phyloP scores from a whole-genome alignment of 805 yeast genomes.

The Wickerhamomyces subpelliculosus region DNA sequence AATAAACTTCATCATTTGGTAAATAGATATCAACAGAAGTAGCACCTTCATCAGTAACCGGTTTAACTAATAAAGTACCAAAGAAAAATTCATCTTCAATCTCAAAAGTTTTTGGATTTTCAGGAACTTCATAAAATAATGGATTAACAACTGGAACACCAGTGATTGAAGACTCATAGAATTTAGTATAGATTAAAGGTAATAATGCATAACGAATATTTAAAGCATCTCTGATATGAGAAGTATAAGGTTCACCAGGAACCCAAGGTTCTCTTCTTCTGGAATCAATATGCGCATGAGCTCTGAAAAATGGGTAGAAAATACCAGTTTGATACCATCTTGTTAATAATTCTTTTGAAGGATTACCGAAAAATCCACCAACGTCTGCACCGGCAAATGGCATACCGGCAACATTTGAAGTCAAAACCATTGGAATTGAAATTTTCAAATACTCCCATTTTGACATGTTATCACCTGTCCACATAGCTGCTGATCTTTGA shows the following conservation, averaged over 20 bases:
- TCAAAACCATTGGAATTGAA: slow-evolving; percentile 83
- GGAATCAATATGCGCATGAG: slow-evolving; percentile 93
- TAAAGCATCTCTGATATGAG: slow-evolving; percentile 62
- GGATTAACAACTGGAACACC: slow-evolving; percentile 75
- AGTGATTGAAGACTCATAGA: slow-evolving; percentile 49
- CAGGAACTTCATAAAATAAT: slow-evolving; percentile 49
- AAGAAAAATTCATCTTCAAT: slow-evolving; percentile 82
- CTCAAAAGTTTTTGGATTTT: slow-evolving; percentile 38
- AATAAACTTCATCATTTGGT: slow-evolving; percentile 46
- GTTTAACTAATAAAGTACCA: slow-evolving; percentile 77
- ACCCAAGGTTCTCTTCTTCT: slow-evolving; percentile 91
- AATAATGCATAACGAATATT: slow-evolving; percentile 66
- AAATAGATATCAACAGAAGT: slow-evolving; percentile 26
- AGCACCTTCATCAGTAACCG: slow-evolving; percentile 57
- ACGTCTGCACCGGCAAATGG: slow-evolving; percentile 96
- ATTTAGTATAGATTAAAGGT: slow-evolving; percentile 76
- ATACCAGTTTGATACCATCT: slow-evolving; percentile 97
- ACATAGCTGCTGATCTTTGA: slow-evolving; percentile 85
- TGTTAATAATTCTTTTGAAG: slow-evolving; percentile 67
- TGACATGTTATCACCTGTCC: slow-evolving; percentile 98
- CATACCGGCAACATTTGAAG: slow-evolving; percentile 75
- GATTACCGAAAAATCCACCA: slow-evolving; percentile 94
- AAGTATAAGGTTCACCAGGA: slow-evolving; percentile 65
- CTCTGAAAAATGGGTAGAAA: slow-evolving; percentile 95
- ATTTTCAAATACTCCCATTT: slow-evolving; percentile 80